A percentile compares a stretch with the other conserved stretches of the same genome.
Evolutionary conservation across 208 protist genomes (phyloP).

Genomic region (Angomonas desouzai): DNA sequence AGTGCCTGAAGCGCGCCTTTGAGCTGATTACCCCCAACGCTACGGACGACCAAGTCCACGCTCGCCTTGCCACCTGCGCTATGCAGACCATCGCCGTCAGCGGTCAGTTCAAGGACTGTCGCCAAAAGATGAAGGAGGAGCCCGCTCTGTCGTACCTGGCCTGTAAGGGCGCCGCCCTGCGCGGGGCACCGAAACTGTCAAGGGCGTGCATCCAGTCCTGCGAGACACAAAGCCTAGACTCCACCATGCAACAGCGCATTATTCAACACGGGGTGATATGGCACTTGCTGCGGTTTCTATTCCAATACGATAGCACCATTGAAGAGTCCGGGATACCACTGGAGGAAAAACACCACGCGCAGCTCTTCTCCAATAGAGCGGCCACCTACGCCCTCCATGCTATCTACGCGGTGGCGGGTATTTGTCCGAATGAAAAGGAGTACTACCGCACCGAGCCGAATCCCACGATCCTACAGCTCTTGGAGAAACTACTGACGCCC

Average conservation of each 20-base stretch:
- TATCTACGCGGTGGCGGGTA: constrained; percentile 59
- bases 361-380: constrained; percentile 76
- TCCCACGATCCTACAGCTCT: constrained; percentile 24
- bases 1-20: constrained; percentile 68
- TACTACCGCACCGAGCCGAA: constrained; percentile 18
- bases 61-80: constrained; percentile 56
- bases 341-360: constrained; percentile 68
- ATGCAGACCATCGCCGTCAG: constrained; percentile 77
- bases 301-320: constrained; percentile 90
- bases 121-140: constrained; percentile 45
- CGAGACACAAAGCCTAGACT: constrained; percentile 48
- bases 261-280: constrained; percentile 70
- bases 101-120: constrained; percentile 71
- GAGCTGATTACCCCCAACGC: constrained; percentile 52
- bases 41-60: constrained; percentile 41
- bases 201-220: constrained; percentile 77
- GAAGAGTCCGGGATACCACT: constrained; percentile 47
- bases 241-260: constrained; percentile 60
- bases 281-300: constrained; percentile 80
- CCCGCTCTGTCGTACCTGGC: constrained; percentile 50
- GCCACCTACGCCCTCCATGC: constrained; percentile 63
- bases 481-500: constrained; percentile 78
- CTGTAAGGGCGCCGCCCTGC: constrained; percentile 56
- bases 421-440: constrained; percentile 13
- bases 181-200: constrained; percentile 53